Evolutionary conservation across 2,329 filamentous ascomycete genomes (phyloP).

Genomic region (Cladorrhinum sp.): DNA sequence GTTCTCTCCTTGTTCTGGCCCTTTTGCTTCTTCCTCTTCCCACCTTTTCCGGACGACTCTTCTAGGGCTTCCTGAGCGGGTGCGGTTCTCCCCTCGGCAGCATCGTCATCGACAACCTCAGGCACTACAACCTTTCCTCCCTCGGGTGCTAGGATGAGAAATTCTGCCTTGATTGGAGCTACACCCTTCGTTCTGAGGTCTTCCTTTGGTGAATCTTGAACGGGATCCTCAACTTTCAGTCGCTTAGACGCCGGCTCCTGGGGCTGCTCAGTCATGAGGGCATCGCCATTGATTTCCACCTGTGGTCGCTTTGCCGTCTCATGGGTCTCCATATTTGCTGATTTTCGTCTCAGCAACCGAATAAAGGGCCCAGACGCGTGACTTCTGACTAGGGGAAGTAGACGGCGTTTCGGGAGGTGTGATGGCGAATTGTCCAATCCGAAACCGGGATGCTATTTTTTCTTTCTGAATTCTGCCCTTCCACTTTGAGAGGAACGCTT

Average conservation of each 20-base stretch:
- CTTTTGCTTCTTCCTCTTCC: conserved; percentile 50
- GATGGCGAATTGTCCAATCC: conserved; percentile 5
- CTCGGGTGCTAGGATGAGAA: conserved; percentile 38
- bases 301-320: conserved; percentile 21
- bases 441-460: not conserved
- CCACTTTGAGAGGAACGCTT: not conserved
- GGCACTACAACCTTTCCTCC: conserved; percentile 24
- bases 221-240: conserved; percentile 48
- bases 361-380: not conserved
- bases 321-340: conserved; percentile 22
- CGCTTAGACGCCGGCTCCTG: conserved; percentile 49
- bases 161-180: conserved; percentile 71
- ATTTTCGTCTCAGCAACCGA: not conserved
- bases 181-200: conserved; percentile 48
- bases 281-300: conserved; percentile 22
- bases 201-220: conserved; percentile 13
- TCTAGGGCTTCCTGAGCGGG: conserved; percentile 26
- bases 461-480: not conserved
- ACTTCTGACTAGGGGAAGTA: not conserved
- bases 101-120: conserved; percentile 45
- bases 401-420: not conserved
- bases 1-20: conserved; percentile 80
- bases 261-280: conserved; percentile 16
- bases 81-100: conserved; percentile 43
- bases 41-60: conserved; percentile 31